phyloP scores from a whole-genome alignment of 768 basidiomycete species.

The Termitomyces sp. region DNA sequence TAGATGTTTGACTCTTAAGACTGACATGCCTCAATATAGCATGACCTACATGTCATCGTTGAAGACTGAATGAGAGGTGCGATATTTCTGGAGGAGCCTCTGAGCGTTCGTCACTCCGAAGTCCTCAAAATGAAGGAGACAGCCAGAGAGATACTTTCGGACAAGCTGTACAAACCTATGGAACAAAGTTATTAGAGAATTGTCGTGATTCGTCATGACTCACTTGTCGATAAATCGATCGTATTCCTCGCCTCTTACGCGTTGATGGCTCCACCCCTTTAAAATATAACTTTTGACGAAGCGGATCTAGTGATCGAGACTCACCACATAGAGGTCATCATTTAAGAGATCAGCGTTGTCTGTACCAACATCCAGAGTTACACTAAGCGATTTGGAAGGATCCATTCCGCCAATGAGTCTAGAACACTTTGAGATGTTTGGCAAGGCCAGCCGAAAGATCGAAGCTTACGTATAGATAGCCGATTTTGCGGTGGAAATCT shows the following conservation, averaged over 20 bases:
- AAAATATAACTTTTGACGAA: neutral
- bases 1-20: neutral
- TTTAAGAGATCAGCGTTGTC: slow-evolving; percentile 59
- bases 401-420: slow-evolving; percentile 65
- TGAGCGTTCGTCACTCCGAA: slow-evolving; percentile 79
- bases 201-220: neutral
- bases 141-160: slow-evolving; percentile 60
- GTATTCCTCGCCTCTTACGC: slow-evolving; percentile 69
- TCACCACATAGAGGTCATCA: slow-evolving; percentile 62
- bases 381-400: slow-evolving; percentile 50
- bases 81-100: slow-evolving; percentile 56
- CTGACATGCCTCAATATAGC: neutral
- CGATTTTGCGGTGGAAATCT: slow-evolving; percentile 78
- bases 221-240: slow-evolving; percentile 75
- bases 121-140: slow-evolving; percentile 81
- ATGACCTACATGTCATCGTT: slow-evolving; percentile 75
- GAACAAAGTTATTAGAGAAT: neutral
- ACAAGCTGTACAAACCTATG: slow-evolving; percentile 71
- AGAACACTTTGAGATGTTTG: neutral
- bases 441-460: neutral
- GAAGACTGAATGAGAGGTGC: slow-evolving; percentile 61
- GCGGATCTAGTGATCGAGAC: slow-evolving; percentile 17
- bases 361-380: slow-evolving; percentile 74
- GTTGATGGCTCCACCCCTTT: slow-evolving; percentile 69
- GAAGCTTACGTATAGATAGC: slow-evolving; percentile 59